Evolutionary conservation across 495 filamentous ascomycete genomes (phyloP), one percentile per base, ranked within the genome.

Genomic region (Aspergillus cavernicola): DNA sequence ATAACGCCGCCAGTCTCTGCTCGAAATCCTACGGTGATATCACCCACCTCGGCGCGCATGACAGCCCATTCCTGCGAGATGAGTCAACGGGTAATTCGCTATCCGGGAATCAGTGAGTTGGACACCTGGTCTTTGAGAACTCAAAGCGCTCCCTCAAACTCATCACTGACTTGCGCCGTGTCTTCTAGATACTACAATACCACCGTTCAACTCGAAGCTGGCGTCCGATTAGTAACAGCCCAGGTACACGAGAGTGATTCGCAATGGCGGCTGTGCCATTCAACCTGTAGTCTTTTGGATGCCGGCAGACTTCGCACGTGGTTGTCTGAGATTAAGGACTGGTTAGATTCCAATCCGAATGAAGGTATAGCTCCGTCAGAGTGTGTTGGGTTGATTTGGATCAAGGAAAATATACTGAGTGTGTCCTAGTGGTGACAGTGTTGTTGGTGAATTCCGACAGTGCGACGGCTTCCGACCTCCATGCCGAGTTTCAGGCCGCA

Each of bases 381-480:
- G 33, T 0, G n/a, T 23, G 18, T 10, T 23, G n/a, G 16, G 22
- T 28, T 39, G 5, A 4, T 37, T 1, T 9, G 35, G 1, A 18
- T 16, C 22, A n/a, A 18, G n/a, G 35, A 26, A n/a, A 38, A 22
- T n/a, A 20, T 39, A 39, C 46, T 50, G 46, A 50, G 5, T 24
- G 9, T 5, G 22, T 47, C 6, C 9, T 45, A 75, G 85, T 90
- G n/a, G 80, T 92, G 13, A 90, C 87, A 2, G 65, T 90, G 11
- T 62, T 90, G 18, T 72, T 90, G 22, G 87, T 90, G 26, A 92
- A 92, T 71, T 82, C 82, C 2, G 85, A 88, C 62, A 64, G 74
- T 46, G 76, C 80, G 16, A 61, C 73, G 11, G 79, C 75, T 8
- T 69, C 72, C 10, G 71, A 81, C 5, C 79, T 88, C 20, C 76